Conservation (phyloP, 352 stramenopile species). For the Phytophthora litchii region DNA sequence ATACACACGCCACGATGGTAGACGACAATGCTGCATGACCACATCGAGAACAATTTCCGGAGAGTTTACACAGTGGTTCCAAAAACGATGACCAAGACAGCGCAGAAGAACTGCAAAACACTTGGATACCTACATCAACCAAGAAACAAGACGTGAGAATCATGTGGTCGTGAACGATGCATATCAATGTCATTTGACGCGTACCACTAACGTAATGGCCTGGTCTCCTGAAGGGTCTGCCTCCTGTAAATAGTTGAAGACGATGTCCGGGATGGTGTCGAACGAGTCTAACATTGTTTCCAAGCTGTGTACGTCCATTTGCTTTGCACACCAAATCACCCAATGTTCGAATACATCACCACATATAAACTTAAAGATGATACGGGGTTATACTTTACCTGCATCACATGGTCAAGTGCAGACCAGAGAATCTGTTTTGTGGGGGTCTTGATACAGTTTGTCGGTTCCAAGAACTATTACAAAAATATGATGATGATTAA, state of each 20-base stretch:
- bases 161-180: background rate
- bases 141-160: slow-evolving; percentile 4
- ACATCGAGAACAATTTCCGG: slow-evolving; percentile 70
- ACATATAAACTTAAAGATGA: background rate
- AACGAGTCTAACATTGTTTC: slow-evolving; percentile 85
- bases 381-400: slow-evolving; percentile 42
- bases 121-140: slow-evolving; percentile 66
- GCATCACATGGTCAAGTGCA: slow-evolving; percentile 82
- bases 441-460: slow-evolving; percentile 82
- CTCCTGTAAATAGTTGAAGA: slow-evolving; percentile 86
- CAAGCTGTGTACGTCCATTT: slow-evolving; percentile 81
- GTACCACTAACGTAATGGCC: slow-evolving; percentile 79
- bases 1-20: slow-evolving; percentile 69
- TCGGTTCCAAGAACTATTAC: slow-evolving; percentile 73
- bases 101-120: slow-evolving; percentile 79
- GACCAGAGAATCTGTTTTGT: slow-evolving; percentile 82
- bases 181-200: background rate
- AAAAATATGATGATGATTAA: slow-evolving; percentile 3
- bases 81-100: slow-evolving; percentile 83
- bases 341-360: background rate
- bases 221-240: slow-evolving; percentile 73
- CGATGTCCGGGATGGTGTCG: slow-evolving; percentile 85
- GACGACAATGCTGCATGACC: slow-evolving; percentile 70
- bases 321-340: slow-evolving; percentile 43
- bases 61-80: slow-evolving; percentile 80